Evolutionary conservation across 148 eudicot genomes (phyloP).

Genomic region (Vaccinium darrowii): DNA sequence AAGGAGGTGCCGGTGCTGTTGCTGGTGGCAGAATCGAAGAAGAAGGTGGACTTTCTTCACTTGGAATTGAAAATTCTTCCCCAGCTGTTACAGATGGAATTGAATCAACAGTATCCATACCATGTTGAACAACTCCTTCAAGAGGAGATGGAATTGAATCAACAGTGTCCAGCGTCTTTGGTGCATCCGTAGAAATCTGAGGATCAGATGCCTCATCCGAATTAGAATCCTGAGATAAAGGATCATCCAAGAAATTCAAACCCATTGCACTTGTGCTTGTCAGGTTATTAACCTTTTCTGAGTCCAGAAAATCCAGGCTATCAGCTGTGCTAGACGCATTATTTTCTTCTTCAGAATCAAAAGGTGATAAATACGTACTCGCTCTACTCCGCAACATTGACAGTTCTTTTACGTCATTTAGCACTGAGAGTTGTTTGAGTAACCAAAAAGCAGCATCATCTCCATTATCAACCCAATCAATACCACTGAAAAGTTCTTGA

Average conservation of each 20-base stretch:
- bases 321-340: conserved; percentile 82
- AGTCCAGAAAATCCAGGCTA: conserved; percentile 79
- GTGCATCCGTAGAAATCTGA: conserved; percentile 34
- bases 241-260: conserved; percentile 61
- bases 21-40: conserved; percentile 4
- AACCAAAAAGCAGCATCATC: conserved; percentile 97
- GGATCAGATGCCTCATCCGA: conserved; percentile 71
- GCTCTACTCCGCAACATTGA: conserved; percentile 56
- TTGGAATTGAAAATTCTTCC: conserved; percentile 25
- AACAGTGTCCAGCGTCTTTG: conserved; percentile 25
- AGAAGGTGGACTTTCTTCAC: conserved; percentile 23
- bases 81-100: conserved; percentile 18
- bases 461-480: conserved; percentile 80
- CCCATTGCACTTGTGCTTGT: conserved; percentile 36
- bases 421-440: conserved; percentile 75
- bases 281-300: conserved; percentile 57
- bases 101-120: conserved; percentile 20
- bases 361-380: conserved; percentile 76
- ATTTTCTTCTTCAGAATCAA: conserved; percentile 94
- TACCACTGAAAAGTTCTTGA: conserved; percentile 89
- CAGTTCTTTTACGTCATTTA: conserved; percentile 54
- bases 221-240: conserved; percentile 62
- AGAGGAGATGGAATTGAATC: conserved; percentile 30
- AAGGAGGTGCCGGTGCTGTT: conserved; percentile 8
- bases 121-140: conserved; percentile 32